Base-by-base conservation (phyloP, 1,284 basidiomycete genomes). In the Sanghuangporus weigelae region DNA sequence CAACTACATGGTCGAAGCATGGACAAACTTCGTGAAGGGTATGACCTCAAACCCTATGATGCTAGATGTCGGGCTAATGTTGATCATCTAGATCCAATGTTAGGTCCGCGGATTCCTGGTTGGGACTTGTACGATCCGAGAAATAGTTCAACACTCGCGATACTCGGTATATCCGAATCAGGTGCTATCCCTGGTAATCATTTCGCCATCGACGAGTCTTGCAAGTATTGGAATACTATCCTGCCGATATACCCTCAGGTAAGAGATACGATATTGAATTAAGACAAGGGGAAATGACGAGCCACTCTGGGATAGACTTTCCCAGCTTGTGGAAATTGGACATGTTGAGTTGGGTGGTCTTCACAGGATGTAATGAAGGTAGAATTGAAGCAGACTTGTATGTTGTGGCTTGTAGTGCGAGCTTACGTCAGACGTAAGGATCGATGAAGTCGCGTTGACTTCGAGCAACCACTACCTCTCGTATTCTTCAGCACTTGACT, bases 1-100 rank as follows among this genome's bases (percentile, higher is more conserved):
- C 11, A 73, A 77, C 66, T 68, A 77, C 60, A 78, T 79, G 77
- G 76, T 79, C 12, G 74, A 73, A 19, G 78, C 77, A 5, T 80
- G 78, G 78, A 77, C 77, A 10, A 79, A 79, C 67, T 80, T 80
- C 65, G 72, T 80, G 66, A 79, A 79, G 71, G 73, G 78, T 78
- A 58, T 73, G 72, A 3, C 46, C 10, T 6, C n/a, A 4, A 31
- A 6, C 14, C 31, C 53, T 26, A 5, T 5, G 31, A 54, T 4
- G 26, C 7, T 3, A 16, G 21, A 14, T 38, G 16, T 16, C 31
- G n/a, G 16, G 31, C 53, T 54, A 19, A 54, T 19, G 7, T n/a
- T 19, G 35, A 11, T 39, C 50, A 2, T 14, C 4, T 59, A 73
- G 72, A 73, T 66, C 72, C 72, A 7, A 57, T 50, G 44, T 54